A percentile compares a stretch with the other conserved stretches of the same genome.
phyloP scores from a whole-genome alignment of 768 basidiomycete species.

The Cubamyces lactineus region DNA sequence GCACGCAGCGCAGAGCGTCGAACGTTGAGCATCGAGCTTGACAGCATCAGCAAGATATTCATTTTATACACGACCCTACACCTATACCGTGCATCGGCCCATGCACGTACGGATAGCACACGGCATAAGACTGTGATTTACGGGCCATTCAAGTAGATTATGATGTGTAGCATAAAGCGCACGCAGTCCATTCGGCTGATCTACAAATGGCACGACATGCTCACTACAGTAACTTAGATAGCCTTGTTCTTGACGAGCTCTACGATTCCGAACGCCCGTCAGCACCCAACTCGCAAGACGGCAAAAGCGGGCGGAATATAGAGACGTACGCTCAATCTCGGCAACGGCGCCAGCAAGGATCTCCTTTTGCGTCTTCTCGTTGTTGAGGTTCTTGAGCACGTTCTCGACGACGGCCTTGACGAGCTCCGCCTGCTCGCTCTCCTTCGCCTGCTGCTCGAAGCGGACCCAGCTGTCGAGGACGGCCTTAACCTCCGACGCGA shows the following conservation, averaged over 20 bases:
- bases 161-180: neutral
- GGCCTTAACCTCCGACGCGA: constrained; percentile 88
- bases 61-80: no score
- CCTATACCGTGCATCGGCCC: no score
- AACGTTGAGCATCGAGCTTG: no score
- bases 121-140: no score
- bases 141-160: neutral
- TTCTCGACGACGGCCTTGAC: constrained; percentile 87
- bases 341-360: constrained; percentile 77
- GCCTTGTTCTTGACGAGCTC: constrained; percentile 92
- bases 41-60: no score
- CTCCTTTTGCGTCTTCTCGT: constrained; percentile 89
- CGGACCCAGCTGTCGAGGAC: constrained; percentile 99
- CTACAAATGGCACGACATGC: constrained; percentile 13
- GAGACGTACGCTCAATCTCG: constrained; percentile 89
- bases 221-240: constrained; percentile 54
- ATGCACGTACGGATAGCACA: no score
- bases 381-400: constrained; percentile 79
- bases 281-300: neutral
- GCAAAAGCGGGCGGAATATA: neutral
- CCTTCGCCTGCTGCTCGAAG: constrained; percentile 95
- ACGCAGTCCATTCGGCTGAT: constrained; percentile 7
- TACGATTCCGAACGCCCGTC: constrained; percentile 36
- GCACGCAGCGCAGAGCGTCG: no score
- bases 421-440: constrained; percentile 93